A percentile compares a stretch with the other conserved stretches of the same genome.
phyloP scores from a whole-genome alignment of 1,284 basidiomycete species.

The Cerrena zonata region DNA sequence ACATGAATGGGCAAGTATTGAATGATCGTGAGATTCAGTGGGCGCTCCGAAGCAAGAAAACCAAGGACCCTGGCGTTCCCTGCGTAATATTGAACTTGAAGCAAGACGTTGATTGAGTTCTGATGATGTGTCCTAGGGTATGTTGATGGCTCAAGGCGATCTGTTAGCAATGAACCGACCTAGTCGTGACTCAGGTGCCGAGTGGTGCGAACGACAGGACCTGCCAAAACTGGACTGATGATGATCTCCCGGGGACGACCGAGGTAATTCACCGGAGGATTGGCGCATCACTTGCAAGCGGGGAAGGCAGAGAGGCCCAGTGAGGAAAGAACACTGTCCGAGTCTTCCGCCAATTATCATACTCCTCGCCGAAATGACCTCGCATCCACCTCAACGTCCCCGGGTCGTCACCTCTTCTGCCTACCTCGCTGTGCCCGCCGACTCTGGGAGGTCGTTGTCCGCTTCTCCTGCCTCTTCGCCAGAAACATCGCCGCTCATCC shows the following conservation, averaged over 20 bases:
- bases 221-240: neutral
- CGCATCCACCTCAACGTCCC: conserved; percentile 9
- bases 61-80: neutral
- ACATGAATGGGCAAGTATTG: neutral
- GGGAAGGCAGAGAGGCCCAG: neutral
- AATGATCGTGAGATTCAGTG: neutral
- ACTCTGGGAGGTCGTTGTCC: neutral
- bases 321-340: neutral
- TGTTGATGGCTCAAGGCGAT: neutral
- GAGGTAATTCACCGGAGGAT: neutral
- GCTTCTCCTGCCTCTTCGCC: conserved; percentile 11
- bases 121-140: too few relatives aligned
- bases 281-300: too few relatives aligned
- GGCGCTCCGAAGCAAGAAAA: neutral
- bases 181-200: neutral
- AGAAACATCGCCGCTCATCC: conserved; percentile 10
- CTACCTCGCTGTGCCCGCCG: conserved; percentile 9
- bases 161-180: neutral
- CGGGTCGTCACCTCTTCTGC: conserved; percentile 9
- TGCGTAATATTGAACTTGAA: too few relatives aligned
- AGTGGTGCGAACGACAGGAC: neutral
- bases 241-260: neutral
- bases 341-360: neutral
- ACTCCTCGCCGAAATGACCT: conserved; percentile 7
- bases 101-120: too few relatives aligned